Percentiles rank a stretch among this genome's conserved stretches.
Conservation (phyloP, 2,329 filamentous ascomycete species). For the Pezicula rhizophila region DNA sequence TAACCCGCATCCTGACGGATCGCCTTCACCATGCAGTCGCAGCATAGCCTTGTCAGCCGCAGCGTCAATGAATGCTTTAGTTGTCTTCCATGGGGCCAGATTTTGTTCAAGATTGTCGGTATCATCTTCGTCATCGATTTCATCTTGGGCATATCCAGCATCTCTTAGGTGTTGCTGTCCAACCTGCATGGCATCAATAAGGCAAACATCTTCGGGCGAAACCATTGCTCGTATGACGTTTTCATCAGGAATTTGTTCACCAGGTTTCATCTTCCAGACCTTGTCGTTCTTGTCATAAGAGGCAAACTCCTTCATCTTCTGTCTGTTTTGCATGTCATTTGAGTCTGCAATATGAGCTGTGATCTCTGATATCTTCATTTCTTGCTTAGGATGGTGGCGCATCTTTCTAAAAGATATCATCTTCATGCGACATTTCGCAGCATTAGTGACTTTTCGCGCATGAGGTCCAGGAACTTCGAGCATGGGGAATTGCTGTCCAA, state of each 20-base stretch:
- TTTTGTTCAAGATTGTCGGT: conserved; percentile 74
- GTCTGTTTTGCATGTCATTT: conserved; percentile 89
- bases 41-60: conserved; percentile 96
- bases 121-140: conserved; percentile 40
- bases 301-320: conserved; percentile 96
- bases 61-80: conserved; percentile 92
- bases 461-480: conserved; percentile 91
- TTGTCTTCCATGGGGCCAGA: conserved; percentile 92
- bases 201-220: conserved; percentile 88
- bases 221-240: conserved; percentile 79
- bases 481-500: conserved; percentile 88
- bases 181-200: conserved; percentile 95
- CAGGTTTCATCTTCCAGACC: conserved; percentile 69
- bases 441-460: conserved; percentile 90
- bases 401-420: conserved; percentile 92
- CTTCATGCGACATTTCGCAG: conserved; percentile 93
- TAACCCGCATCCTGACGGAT: conserved; percentile 87
- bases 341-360: conserved; percentile 90
- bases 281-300: conserved; percentile 82
- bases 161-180: conserved; percentile 87
- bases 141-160: conserved; percentile 73
- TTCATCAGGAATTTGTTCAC: conserved; percentile 74
- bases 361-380: conserved; percentile 73
- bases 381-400: conserved; percentile 63
- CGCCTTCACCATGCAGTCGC: conserved; percentile 86